These are phyloP conservation scores for Psilocybe cubensis DNA, from an alignment of 768 basidiomycete species.

Conservation along the genomic window DNA sequence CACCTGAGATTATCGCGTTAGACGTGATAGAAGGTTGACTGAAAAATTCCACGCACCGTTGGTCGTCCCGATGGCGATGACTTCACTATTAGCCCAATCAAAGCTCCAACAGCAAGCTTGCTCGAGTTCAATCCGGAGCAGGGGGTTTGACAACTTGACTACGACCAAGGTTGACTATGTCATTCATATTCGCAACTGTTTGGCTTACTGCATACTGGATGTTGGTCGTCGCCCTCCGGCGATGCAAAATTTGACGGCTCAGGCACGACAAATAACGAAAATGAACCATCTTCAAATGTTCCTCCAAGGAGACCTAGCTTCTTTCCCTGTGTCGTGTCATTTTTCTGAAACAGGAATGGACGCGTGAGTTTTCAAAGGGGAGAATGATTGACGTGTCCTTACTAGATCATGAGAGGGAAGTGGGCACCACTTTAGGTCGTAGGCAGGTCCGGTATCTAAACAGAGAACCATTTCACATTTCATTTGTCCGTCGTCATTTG, in stretches of 20 bases:
- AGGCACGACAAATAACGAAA: slow-evolving; percentile 80
- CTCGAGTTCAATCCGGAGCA: slow-evolving; percentile 73
- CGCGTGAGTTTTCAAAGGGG: neutral
- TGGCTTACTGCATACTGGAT: slow-evolving; percentile 46
- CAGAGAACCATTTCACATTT: slow-evolving; percentile 87
- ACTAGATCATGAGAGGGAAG: slow-evolving; percentile 74
- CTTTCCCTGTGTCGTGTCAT: slow-evolving; percentile 29
- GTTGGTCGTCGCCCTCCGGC: slow-evolving; percentile 35
- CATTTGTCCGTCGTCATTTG: slow-evolving; percentile 50
- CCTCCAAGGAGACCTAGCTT: slow-evolving; percentile 88
- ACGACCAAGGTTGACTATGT: neutral
- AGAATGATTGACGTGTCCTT: neutral
- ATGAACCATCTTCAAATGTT: slow-evolving; percentile 85
- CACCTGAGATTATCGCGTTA: slow-evolving; percentile 36
- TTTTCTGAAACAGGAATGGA: slow-evolving; percentile 17
- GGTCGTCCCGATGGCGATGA: slow-evolving; percentile 81
- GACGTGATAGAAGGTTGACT: neutral
- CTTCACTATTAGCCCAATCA: slow-evolving; percentile 89
- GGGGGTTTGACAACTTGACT: slow-evolving; percentile 67
- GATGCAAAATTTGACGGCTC: slow-evolving; percentile 61
- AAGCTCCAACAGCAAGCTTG: slow-evolving; percentile 79
- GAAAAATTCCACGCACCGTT: slow-evolving; percentile 59
- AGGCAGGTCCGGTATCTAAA: slow-evolving; percentile 77
- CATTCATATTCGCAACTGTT: neutral
- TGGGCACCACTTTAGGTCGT: slow-evolving; percentile 93